Base-by-base conservation (phyloP, 768 basidiomycete genomes). In the Pisolithus tinctorius region DNA sequence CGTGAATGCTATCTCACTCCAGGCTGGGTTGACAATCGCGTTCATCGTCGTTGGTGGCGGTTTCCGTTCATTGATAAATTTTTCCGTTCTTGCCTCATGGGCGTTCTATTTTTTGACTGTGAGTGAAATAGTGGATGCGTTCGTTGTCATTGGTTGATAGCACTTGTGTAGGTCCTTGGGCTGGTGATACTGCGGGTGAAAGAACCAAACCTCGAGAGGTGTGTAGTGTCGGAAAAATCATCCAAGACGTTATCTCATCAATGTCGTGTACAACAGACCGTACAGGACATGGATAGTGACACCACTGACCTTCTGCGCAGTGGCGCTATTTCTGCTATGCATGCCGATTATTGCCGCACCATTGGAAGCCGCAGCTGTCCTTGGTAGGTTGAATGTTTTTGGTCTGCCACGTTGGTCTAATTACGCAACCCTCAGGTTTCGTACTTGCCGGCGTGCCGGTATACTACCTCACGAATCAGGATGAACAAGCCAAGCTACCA, bases 271-370 rank as follows among this genome's bases (percentile, higher is more conserved):
- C 16, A 2, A 29, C n/a, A 89, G 93, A 51, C 95, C 95, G 2
- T 98, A 98, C 65, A 88, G 82, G 60, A 88, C 92, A 5, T 96
- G 86, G 84, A 86, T 96, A 31, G 77, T 81, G 36, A 97, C 95
- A 0, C 95, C 95, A 1, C 72, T 97, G 29, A 82, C 75, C 4
- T 98, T 98, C 68, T 95, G 93, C 60, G 84, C 78, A 30, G 91
- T 93, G 41, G 52, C 55, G 4, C 29, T 63, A 51, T 52, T 55
- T 70, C 74, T 98, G 48, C 73, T 99, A 9, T 87, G 85, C 60
- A 95, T 99, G 91, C 93, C 94, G 2, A 76, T 95, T 47, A 85
- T 94, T 51, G 95, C 95, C 3, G 93, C 94, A 20, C 95, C 95
- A 6, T 71, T 84, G 13, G 87, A 95, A 64, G 93, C 94, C 0